A percentile compares a stretch with the other conserved stretches of the same genome.
phyloP scores from a whole-genome alignment of 345 rosid genomes.

The Noccaea bulbosa region DNA sequence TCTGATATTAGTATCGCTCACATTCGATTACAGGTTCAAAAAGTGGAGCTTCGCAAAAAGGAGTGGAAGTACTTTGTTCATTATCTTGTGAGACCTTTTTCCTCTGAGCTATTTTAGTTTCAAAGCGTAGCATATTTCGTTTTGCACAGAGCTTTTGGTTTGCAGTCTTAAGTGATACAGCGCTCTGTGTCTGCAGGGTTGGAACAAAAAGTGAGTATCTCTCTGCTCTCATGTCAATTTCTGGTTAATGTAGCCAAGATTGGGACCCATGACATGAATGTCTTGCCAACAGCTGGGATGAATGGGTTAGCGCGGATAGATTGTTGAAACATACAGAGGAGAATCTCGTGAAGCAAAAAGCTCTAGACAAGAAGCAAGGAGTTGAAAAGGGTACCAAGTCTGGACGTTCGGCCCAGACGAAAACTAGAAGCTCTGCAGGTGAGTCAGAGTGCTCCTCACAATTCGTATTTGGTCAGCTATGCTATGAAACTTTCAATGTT shows the following conservation, averaged over 20 bases:
- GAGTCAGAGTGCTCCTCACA: neutral
- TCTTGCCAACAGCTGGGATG: conserved; percentile 88
- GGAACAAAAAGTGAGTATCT: conserved; percentile 95
- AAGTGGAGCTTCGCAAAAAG: conserved; percentile 83
- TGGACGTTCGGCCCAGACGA: conserved; percentile 63
- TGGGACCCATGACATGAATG: conserved; percentile 50
- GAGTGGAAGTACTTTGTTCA: conserved; percentile 97
- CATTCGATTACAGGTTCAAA: conserved; percentile 67
- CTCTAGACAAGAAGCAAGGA: conserved; percentile 62
- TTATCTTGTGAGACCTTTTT: conserved; percentile 73
- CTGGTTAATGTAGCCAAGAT: conserved; percentile 14
- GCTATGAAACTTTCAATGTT: conserved; percentile 15
- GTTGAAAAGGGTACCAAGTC: conserved; percentile 66
- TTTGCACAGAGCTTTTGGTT: conserved; percentile 17
- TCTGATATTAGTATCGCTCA: neutral
- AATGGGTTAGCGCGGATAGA: conserved; percentile 84
- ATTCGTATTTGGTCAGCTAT: neutral
- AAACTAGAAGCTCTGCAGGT: conserved; percentile 69
- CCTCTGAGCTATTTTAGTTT: conserved; percentile 21
- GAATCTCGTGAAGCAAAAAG: conserved; percentile 69
- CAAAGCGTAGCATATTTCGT: conserved; percentile 6
- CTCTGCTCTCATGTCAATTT: conserved; percentile 36
- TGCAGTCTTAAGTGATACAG: conserved; percentile 39
- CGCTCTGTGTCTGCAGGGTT: conserved; percentile 73
- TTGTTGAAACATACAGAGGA: conserved; percentile 68